A percentile compares a stretch with the other conserved stretches of the same genome.
Conservation (phyloP, 202 grass and related monocot species). For the Digitaria exilis region DNA sequence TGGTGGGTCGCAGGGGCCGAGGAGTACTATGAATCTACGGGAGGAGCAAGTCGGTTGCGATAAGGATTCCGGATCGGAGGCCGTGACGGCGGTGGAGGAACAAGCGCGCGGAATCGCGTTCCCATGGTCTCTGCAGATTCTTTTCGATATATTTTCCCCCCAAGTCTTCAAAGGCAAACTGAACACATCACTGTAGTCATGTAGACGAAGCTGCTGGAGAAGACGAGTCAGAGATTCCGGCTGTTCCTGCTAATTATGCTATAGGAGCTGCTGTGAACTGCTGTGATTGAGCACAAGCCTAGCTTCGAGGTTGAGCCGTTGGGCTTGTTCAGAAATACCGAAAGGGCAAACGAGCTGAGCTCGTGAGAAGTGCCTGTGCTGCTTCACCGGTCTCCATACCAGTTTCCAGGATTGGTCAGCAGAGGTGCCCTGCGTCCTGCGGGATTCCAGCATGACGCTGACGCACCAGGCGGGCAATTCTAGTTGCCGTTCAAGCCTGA, state of each 20-base stretch:
- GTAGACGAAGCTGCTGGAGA: background rate
- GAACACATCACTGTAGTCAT: background rate
- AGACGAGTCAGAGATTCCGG: background rate
- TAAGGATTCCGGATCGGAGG: constrained; percentile 4
- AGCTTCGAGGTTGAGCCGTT: background rate
- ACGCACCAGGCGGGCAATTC: constrained; percentile 23
- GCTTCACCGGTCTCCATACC: background rate
- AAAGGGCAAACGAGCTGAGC: background rate
- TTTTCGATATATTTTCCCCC: background rate
- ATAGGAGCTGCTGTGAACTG: background rate
- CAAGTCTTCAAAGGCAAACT: background rate
- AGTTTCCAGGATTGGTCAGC: constrained; percentile 9
- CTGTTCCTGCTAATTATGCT: background rate
- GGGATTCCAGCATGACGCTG: constrained; percentile 36
- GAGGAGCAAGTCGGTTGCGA: constrained; percentile 11
- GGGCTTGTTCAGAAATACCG: background rate
- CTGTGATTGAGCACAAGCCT: background rate
- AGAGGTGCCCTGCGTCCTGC: background rate
- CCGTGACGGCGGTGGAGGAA: background rate
- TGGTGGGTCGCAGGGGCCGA: constrained; percentile 44
- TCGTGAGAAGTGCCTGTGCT: background rate
- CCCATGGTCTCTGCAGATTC: background rate
- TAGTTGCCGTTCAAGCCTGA: background rate
- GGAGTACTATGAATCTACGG: constrained; percentile 33
- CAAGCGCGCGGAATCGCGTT: background rate